Conservation (phyloP, 129 eudicot genomes). For the Tagetes erecta region DNA sequence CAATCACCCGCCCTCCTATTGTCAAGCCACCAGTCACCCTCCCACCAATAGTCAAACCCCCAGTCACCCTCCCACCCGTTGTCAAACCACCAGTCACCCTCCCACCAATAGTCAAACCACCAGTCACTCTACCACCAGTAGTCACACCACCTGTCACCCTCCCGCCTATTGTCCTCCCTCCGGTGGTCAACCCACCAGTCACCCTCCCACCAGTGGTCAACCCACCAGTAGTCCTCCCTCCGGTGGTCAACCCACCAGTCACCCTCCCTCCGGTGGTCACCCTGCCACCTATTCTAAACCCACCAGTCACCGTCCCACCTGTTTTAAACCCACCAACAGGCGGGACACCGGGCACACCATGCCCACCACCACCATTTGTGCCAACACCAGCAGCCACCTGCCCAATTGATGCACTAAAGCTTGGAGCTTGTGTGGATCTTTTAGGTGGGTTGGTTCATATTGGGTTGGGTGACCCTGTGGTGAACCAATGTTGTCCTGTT, state of each 20-base stretch:
- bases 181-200: neutral
- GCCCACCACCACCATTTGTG: conserved; percentile 54
- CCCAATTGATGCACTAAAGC: conserved; percentile 72
- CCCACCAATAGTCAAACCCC: neutral
- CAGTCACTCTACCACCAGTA: neutral
- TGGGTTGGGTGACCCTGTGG: conserved; percentile 74
- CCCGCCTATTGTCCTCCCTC: conserved; percentile 22
- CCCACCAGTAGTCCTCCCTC: conserved; percentile 22
- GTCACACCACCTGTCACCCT: conserved; percentile 4
- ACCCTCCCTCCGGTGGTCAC: conserved; percentile 30
- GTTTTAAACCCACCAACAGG: conserved; percentile 38
- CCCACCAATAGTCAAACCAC: neutral
- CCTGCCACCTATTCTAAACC: conserved; percentile 25
- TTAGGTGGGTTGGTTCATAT: conserved; percentile 77
- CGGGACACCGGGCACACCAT: conserved; percentile 35
- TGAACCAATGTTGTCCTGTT: conserved; percentile 71
- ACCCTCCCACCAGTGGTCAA: conserved; percentile 20
- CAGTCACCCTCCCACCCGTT: neutral
- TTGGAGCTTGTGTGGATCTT: conserved; percentile 89
- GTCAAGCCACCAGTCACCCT: conserved; percentile 8
- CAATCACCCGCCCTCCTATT: conserved; percentile 30
- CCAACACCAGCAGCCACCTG: conserved; percentile 37
- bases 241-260: conserved; percentile 36
- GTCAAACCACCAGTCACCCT: neutral
- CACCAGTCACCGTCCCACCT: conserved; percentile 36